Percentiles rank a stretch among this genome's conserved stretches.
Conservation (phyloP, 2,329 filamentous ascomycete species). For the Aphanoascus verrucosus region DNA sequence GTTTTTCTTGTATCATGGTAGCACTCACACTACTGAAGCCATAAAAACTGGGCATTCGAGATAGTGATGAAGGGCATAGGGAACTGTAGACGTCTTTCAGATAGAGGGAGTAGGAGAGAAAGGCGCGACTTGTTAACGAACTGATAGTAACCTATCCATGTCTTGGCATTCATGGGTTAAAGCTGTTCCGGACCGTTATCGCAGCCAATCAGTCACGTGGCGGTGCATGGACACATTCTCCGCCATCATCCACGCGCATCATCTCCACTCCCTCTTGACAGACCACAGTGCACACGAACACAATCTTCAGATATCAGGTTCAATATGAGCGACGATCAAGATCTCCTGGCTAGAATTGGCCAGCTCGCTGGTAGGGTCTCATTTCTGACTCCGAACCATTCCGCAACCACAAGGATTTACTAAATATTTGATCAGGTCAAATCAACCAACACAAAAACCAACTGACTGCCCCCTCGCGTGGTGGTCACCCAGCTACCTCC, state of each 20-base stretch:
- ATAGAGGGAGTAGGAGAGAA: too few species aligned
- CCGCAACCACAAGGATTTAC: conserved; percentile 35
- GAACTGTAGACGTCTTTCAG: too few species aligned
- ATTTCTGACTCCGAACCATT: conserved; percentile 17
- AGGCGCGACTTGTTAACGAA: too few species aligned
- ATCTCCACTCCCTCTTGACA: background rate
- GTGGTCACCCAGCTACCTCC: conserved; percentile 20
- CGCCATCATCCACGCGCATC: background rate
- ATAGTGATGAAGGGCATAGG: too few species aligned
- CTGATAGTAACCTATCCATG: too few species aligned
- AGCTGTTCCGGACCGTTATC: too few species aligned
- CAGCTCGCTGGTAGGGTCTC: conserved; percentile 44
- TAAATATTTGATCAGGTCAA: conserved; percentile 45
- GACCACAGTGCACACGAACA: background rate
- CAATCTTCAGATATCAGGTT: background rate
- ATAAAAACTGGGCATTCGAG: too few species aligned
- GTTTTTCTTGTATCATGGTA: too few species aligned
- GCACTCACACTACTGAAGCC: too few species aligned
- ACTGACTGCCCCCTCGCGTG: conserved; percentile 14
- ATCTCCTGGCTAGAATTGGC: conserved; percentile 46
- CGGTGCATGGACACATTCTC: too few species aligned
- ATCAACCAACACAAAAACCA: conserved; percentile 71
- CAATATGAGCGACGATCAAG: conserved; percentile 44
- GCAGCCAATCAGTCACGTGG: too few species aligned
- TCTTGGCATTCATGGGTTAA: too few species aligned